Evolutionary conservation across 371 early-diverging fungal genomes (phyloP).

Genomic region (Entomophthora muscae): DNA sequence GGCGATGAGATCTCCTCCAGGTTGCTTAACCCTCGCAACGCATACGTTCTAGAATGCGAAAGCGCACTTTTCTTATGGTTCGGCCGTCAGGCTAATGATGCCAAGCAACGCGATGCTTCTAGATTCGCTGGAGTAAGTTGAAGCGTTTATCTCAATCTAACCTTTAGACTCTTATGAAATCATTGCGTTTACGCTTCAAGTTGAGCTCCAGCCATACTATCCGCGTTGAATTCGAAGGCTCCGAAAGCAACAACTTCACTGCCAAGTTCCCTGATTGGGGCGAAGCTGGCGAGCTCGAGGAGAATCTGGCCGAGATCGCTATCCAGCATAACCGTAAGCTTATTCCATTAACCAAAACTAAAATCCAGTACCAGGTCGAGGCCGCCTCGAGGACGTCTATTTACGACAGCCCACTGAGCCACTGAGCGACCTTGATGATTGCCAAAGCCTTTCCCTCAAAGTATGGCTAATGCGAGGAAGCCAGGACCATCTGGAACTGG

Average conservation of each 20-base stretch:
- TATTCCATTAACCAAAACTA: not conserved
- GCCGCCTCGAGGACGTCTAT: not conserved
- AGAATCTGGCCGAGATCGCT: not conserved
- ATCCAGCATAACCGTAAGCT: not conserved
- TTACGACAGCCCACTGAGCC: not conserved
- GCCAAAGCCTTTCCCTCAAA: not conserved
- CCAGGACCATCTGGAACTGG: not conserved
- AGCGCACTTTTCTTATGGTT: constrained; percentile 2
- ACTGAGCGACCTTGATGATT: not conserved
- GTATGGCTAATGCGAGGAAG: constrained; percentile 5
- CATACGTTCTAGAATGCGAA: constrained; percentile 8
- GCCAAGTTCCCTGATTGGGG: constrained; percentile 6
- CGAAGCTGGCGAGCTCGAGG: not conserved
- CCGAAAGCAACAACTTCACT: not conserved
- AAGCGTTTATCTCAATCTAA: not conserved
- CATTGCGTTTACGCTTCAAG: not conserved
- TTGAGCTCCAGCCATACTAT: not conserved
- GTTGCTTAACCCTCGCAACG: not conserved
- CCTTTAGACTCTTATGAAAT: not conserved
- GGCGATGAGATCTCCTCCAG: not conserved
- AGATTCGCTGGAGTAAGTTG: constrained; percentile 6
- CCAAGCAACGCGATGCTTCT: constrained; percentile 4
- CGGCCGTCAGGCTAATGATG: not conserved
- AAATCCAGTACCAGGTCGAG: not conserved
- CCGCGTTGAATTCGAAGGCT: constrained; percentile 6